Base-by-base conservation (phyloP, 1,284 basidiomycete genomes). In the Coriolopsis trogii region DNA sequence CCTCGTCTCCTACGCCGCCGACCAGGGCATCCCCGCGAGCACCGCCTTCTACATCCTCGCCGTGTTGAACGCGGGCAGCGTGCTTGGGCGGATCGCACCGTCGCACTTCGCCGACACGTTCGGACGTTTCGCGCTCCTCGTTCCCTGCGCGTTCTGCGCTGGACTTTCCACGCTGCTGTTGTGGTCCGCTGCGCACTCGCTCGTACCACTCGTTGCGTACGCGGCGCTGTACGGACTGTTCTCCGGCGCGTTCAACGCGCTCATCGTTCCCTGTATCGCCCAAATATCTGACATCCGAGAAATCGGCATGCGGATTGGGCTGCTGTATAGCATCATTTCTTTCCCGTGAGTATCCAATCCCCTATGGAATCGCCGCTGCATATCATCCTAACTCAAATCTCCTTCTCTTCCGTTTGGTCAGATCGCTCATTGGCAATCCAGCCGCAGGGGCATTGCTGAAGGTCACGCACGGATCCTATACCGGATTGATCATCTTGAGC, bases 11-110 rank as follows among this genome's bases (percentile, higher is more conserved):
- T 66, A 61, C 44, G 58, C 62, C 24, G 47, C 54, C 6, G 60
- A 55, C 26, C 51, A 56, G 41, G 49, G 50, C 39, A 47, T 63
- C 40, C 29, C 59, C 9, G 18, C 56, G 28, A 38, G 43, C 25
- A 53, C 60, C 24, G 56, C 63, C 12, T 80, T 82, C 65, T 76
- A 77, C 59, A 72, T 83, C 4, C 74, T 88, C 28, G 79, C 85
- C 1, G 72, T 81, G 41, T 73, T 89, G 70, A 88, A 88, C 60
- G 83, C 77, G 0, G 82, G 82, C 3, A 78, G 84, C 3, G 70
- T 86, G 20, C 53, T 66, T 34, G 85, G 86, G 10, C 82, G 86
- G 20, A 68, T 87, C 41, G 73, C 76, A 3, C 87, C 86, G 7
- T 78, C 83, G 1, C 77, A 77, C 59, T 61, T 86, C 25, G 84